A percentile compares a stretch with the other conserved stretches of the same genome.
phyloP scores from a whole-genome alignment of 2,329 filamentous ascomycete species.

The Chrysosphaeria jannelii region DNA sequence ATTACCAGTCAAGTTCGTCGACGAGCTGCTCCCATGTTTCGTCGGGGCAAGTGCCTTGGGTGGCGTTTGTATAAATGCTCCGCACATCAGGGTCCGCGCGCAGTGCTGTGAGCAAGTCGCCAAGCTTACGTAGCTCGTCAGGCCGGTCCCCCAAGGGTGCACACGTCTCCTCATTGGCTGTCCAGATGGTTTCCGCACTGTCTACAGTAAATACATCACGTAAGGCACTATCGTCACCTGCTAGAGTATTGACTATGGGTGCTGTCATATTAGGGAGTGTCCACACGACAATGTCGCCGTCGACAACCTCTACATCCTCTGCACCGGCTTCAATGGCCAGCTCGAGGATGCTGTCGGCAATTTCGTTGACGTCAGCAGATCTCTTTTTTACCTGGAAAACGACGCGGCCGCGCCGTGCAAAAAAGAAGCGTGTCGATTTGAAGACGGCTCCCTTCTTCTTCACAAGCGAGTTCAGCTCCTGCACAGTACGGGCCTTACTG shows the following conservation, averaged over 20 bases:
- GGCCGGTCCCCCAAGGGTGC: slow-evolving; percentile 22
- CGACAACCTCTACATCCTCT: slow-evolving; percentile 37
- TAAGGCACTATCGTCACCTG: slow-evolving; percentile 11
- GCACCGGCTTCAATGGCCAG: slow-evolving; percentile 66
- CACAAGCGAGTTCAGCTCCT: slow-evolving; percentile 39
- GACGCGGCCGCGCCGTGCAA: slow-evolving; percentile 49
- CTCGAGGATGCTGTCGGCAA: slow-evolving; percentile 46
- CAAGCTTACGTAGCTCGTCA: slow-evolving; percentile 22
- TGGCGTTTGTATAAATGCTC: slow-evolving; percentile 45
- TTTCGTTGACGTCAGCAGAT: slow-evolving; percentile 6
- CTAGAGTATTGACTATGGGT: slow-evolving; percentile 29
- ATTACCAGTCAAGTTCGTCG: slow-evolving; percentile 14
- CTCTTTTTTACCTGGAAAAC: slow-evolving; percentile 26
- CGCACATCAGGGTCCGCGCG: slow-evolving; percentile 45
- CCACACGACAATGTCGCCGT: slow-evolving; percentile 41
- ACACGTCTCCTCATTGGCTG: slow-evolving; percentile 51
- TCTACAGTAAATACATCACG: slow-evolving; percentile 34
- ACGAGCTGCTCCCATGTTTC: slow-evolving; percentile 23
- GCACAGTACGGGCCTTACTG: slow-evolving; percentile 40
- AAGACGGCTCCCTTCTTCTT: slow-evolving; percentile 40
- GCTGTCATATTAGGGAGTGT: slow-evolving; percentile 36
- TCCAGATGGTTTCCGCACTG: slow-evolving; percentile 59
- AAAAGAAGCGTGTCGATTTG: slow-evolving; percentile 57
- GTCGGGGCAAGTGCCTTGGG: slow-evolving; percentile 18
- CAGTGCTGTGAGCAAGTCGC: slow-evolving; percentile 24